These are phyloP conservation scores for Naganishia randhawae DNA, from an alignment of 768 basidiomycete genomes.

Conservation along the genomic window DNA sequence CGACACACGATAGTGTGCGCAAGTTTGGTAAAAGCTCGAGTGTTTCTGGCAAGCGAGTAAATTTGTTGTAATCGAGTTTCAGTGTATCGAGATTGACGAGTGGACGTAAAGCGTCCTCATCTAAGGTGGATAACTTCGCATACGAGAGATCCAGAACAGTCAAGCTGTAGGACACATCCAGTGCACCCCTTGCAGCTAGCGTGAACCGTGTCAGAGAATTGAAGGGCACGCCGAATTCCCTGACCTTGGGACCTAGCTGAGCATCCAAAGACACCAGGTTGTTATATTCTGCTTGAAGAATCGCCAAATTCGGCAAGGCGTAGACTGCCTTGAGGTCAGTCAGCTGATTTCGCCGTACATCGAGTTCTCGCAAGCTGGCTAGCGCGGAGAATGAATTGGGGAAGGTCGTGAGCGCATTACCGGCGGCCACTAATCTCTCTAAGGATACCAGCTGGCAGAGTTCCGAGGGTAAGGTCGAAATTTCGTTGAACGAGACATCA, in stretches of 20 bases:
- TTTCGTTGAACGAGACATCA: slow-evolving; percentile 90
- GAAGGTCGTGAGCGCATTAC: slow-evolving; percentile 72
- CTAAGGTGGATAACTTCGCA: slow-evolving; percentile 78
- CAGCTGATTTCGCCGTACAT: slow-evolving; percentile 81
- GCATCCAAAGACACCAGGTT: slow-evolving; percentile 74
- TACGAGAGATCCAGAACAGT: slow-evolving; percentile 79
- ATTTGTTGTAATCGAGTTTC: slow-evolving; percentile 78
- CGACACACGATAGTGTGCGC: slow-evolving; percentile 74
- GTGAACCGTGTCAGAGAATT: slow-evolving; percentile 65
- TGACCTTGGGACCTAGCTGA: slow-evolving; percentile 64
- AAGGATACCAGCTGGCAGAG: slow-evolving; percentile 68
- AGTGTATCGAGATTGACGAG: slow-evolving; percentile 68
- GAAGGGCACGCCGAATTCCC: slow-evolving; percentile 68
- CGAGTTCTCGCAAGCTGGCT: slow-evolving; percentile 64
- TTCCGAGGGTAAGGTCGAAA: slow-evolving; percentile 73
- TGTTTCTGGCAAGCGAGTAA: slow-evolving; percentile 77
- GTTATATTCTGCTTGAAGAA: slow-evolving; percentile 76
- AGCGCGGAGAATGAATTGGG: slow-evolving; percentile 63
- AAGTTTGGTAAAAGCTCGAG: slow-evolving; percentile 71
- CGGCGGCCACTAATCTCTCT: slow-evolving; percentile 73
- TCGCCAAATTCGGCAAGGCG: slow-evolving; percentile 65
- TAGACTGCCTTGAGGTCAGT: slow-evolving; percentile 68
- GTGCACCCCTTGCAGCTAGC: slow-evolving; percentile 55
- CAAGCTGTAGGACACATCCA: slow-evolving; percentile 61
- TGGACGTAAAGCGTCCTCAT: slow-evolving; percentile 66